Conservation (phyloP, 2,329 filamentous ascomycete species). For the Aspergillus terreus region DNA sequence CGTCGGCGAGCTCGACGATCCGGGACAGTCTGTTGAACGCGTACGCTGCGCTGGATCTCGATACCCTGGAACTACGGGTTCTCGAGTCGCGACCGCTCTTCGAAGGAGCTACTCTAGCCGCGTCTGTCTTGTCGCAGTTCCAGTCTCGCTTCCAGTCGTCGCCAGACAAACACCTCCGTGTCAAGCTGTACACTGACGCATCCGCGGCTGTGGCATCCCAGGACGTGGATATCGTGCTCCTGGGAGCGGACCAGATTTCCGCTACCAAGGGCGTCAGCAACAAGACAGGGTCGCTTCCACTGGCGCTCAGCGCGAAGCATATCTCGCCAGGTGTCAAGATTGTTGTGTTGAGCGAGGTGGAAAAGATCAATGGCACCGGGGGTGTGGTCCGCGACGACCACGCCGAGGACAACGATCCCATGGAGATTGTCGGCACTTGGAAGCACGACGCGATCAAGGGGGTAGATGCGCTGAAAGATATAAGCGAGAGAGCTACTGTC, state of each 20-base stretch:
- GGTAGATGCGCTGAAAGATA: constrained; percentile 15
- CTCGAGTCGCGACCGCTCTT: constrained; percentile 65
- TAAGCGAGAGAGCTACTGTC: constrained; percentile 16
- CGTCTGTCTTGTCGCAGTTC: constrained; percentile 23
- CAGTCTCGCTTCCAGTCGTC: constrained; percentile 17
- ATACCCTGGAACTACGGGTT: constrained; percentile 53
- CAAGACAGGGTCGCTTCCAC: constrained; percentile 62
- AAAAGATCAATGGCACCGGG: constrained; percentile 56
- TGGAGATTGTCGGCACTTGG: constrained; percentile 53
- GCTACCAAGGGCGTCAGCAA: constrained; percentile 59
- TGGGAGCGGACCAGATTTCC: constrained; percentile 64
- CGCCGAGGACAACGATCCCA: constrained; percentile 52
- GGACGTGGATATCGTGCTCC: constrained; percentile 55
- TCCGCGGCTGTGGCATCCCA: constrained; percentile 52
- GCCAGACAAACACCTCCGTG: constrained; percentile 24
- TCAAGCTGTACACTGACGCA: constrained; percentile 59
- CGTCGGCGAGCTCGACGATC: constrained; percentile 63
- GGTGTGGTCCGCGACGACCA: constrained; percentile 45
- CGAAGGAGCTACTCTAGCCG: constrained; percentile 60
- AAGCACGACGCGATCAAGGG: constrained; percentile 20
- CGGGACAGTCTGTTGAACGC: constrained; percentile 45
- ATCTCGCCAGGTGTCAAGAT: constrained; percentile 47
- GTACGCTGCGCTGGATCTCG: constrained; percentile 31
- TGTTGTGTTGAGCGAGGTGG: constrained; percentile 56
- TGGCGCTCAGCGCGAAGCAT: constrained; percentile 53